Percentiles rank a stretch among this genome's conserved stretches.
These are phyloP conservation scores for Macrolepiota fuliginosa DNA, from an alignment of 768 basidiomycete species.

Conservation along the genomic window DNA sequence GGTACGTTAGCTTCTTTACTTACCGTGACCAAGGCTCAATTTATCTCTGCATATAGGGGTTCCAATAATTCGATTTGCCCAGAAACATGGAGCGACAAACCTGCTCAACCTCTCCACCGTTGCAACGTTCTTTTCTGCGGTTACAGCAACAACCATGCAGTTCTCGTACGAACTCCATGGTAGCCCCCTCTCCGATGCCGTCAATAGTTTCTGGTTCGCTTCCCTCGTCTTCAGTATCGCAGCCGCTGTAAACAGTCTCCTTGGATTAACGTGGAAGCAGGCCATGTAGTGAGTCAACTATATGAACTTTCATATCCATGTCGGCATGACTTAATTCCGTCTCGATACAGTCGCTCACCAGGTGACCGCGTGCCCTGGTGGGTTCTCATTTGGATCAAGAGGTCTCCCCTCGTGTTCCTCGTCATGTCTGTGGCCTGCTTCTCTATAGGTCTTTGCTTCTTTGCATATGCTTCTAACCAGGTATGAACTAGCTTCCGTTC, in stretches of 20 bases:
- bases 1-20: slow-evolving; percentile 37
- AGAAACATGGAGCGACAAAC: slow-evolving; percentile 69
- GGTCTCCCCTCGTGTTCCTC: slow-evolving; percentile 79
- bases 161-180: slow-evolving; percentile 51
- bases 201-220: slow-evolving; percentile 74
- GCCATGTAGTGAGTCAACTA: slow-evolving; percentile 69
- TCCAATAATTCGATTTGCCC: slow-evolving; percentile 73
- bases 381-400: slow-evolving; percentile 86
- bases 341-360: slow-evolving; percentile 57
- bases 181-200: slow-evolving; percentile 41
- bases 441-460: slow-evolving; percentile 73
- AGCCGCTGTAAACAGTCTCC: slow-evolving; percentile 73
- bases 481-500: slow-evolving; percentile 30
- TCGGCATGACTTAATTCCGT: slow-evolving; percentile 11
- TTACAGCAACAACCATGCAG: slow-evolving; percentile 71
- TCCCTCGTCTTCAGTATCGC: slow-evolving; percentile 77
- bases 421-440: slow-evolving; percentile 84
- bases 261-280: slow-evolving; percentile 78
- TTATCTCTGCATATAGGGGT: slow-evolving; percentile 44
- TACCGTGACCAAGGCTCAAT: background rate
- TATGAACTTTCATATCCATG: background rate
- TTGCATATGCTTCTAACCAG: slow-evolving; percentile 73
- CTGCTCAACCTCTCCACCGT: slow-evolving; percentile 74
- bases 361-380: slow-evolving; percentile 79
- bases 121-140: slow-evolving; percentile 75